A percentile compares a stretch with the other conserved stretches of the same genome.
Evolutionary conservation across 768 basidiomycete species (phyloP).

Genomic region (Stropharia rugosoannulata): DNA sequence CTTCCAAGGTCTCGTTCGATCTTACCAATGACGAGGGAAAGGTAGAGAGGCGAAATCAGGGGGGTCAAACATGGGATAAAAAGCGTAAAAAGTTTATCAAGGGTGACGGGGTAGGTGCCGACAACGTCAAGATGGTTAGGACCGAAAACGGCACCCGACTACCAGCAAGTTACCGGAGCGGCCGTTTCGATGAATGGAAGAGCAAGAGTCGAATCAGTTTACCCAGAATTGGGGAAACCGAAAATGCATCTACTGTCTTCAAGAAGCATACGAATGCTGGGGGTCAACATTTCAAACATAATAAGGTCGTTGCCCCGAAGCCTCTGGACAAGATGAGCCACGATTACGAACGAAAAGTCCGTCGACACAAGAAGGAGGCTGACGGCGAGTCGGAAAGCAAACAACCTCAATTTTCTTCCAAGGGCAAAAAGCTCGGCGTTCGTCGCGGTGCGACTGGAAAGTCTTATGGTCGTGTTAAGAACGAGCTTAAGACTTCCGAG

Average conservation of each 20-base stretch:
- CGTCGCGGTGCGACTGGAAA: constrained; percentile 53
- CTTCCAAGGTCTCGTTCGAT: constrained; percentile 77
- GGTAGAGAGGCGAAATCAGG: constrained; percentile 55
- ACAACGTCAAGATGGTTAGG: constrained; percentile 91
- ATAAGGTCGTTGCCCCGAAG: constrained; percentile 60
- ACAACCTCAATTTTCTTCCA: not conserved
- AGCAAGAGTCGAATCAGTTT: constrained; percentile 69
- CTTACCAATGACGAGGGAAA: constrained; percentile 75
- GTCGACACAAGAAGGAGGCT: constrained; percentile 52
- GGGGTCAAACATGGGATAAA: constrained; percentile 80
- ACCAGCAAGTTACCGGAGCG: constrained; percentile 90
- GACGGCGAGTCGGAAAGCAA: constrained; percentile 17
- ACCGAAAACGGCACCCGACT: constrained; percentile 91
- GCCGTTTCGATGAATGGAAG: constrained; percentile 96
- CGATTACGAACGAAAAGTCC: constrained; percentile 73
- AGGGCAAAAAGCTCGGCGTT: constrained; percentile 37
- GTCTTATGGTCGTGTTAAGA: constrained; percentile 63
- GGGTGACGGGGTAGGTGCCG: constrained; percentile 81
- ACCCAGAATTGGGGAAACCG: constrained; percentile 82
- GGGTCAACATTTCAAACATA: constrained; percentile 74
- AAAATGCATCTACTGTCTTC: constrained; percentile 40
- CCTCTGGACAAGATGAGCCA: constrained; percentile 73
- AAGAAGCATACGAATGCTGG: constrained; percentile 36
- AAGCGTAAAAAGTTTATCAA: constrained; percentile 94
- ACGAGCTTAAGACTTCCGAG: constrained; percentile 82